Base-by-base conservation (phyloP, 2,329 filamentous ascomycete species). In the Xylaria sp. region DNA sequence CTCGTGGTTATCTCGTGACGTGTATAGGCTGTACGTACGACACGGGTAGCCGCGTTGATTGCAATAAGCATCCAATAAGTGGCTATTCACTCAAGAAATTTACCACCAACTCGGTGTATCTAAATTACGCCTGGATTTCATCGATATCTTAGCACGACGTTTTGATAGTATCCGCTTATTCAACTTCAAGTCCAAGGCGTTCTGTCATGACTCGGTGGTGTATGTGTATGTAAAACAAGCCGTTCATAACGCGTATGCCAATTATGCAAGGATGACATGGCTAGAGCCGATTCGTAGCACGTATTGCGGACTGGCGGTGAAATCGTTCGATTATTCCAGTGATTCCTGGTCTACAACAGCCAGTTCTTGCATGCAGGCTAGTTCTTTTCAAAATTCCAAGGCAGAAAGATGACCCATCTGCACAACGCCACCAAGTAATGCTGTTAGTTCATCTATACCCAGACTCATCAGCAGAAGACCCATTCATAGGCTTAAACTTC, bases 261-360 rank as follows among this genome's bases (percentile, higher is more conserved):
- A 51, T 40, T 40, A 67, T 67, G 65, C 60, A 63, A 38, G 46
- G 33, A 59, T 67, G 65, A 59, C 65, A 63, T 59, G 65, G 54
- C 61, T 54, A 23, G 42, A 42, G 59, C 38, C 60, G 20, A 67
- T 59, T 63, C 59, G 65, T 49, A 64, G 46, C 59, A 54, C 48
- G 31, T 33, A 23, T 40, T 33, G 38, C 56, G 26, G 20, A 60
- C 48, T 59, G 23, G 38, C 60, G 36, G 44, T 61, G 65, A 53
- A 11, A 63, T 67, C 54, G 38, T 67, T 67, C 65, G 59, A 67
- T 67, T 56, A 31, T 59, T 46, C 28, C 17, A 38, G 38, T 20
- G 17, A 38, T 53, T 48, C 46, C 46, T 63, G 38, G 31, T 40
- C 36, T 28, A 56, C 46, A 31, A 40, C 65, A 38, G 54, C 38